Percentiles rank a stretch among this genome's conserved stretches.
Conservation (phyloP, 1,284 basidiomycete genomes). For the Mycena sp. region DNA sequence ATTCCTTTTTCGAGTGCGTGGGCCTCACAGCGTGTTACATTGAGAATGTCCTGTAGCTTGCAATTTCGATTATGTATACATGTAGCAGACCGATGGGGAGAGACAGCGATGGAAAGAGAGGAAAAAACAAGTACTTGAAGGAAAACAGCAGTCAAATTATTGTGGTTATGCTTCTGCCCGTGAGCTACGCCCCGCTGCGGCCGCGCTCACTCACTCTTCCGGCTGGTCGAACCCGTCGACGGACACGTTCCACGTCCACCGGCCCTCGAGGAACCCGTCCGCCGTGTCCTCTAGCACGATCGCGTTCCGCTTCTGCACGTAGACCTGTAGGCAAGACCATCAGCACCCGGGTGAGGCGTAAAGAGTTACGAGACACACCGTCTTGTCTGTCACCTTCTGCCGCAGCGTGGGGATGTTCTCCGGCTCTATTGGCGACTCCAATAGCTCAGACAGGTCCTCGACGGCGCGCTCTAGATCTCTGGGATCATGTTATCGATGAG, state of each 20-base stretch:
- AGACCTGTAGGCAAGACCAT: constrained; percentile 64
- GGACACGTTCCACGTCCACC: constrained; percentile 79
- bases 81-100: not conserved
- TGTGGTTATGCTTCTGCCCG: too few relatives aligned
- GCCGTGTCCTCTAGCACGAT: constrained; percentile 96
- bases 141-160: not conserved
- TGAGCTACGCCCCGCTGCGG: too few relatives aligned
- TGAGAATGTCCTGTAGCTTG: constrained; percentile 11
- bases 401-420: constrained; percentile 85
- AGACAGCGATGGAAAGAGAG: not conserved
- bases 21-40: too few relatives aligned
- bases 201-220: constrained; percentile 5
- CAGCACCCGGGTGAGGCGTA: not conserved
- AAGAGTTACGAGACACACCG: constrained; percentile 58
- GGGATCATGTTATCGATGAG: constrained; percentile 6
- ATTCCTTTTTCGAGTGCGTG: too few relatives aligned
- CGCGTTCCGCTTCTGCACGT: constrained; percentile 95
- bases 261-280: constrained; percentile 87
- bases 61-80: constrained; percentile 25
- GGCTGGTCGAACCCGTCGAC: constrained; percentile 70
- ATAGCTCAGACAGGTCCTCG: constrained; percentile 91
- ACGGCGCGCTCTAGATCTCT: constrained; percentile 96
- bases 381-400: constrained; percentile 95
- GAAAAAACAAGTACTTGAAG: not conserved
- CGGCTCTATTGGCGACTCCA: constrained; percentile 91